Percentiles rank a stretch among this genome's conserved stretches.
phyloP scores from a whole-genome alignment of 306 rosid species.

The Macrotyloma uniflorum region DNA sequence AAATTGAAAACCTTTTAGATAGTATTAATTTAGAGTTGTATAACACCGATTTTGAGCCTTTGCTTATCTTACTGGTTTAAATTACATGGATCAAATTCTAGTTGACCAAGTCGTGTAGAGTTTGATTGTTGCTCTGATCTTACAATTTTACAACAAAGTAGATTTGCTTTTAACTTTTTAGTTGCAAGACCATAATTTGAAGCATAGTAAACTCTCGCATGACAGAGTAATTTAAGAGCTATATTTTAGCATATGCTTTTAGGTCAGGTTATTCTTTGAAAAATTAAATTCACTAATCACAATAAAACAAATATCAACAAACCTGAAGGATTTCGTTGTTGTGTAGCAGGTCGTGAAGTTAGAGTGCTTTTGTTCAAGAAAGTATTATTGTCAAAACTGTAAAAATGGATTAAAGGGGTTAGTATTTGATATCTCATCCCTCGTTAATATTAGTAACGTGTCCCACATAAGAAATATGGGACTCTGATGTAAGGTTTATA shows the following conservation, averaged over 20 bases:
- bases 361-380: constrained; percentile 1
- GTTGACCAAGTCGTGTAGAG: too few species aligned
- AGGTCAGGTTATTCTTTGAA: constrained; percentile 14
- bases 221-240: not conserved
- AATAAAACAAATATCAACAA: constrained; percentile 16
- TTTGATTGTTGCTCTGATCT: too few species aligned
- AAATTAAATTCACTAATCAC: constrained; percentile 4
- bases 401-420: constrained; percentile 8
- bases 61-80: constrained; percentile 5
- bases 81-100: too few species aligned
- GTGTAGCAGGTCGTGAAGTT: constrained; percentile 47
- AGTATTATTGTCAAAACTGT: constrained; percentile 71
- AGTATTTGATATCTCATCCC: constrained; percentile 30
- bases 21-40: constrained; percentile 1
- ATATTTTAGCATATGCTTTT: not conserved
- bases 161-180: too few species aligned
- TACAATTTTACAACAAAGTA: too few species aligned
- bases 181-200: not conserved
- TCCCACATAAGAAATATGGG: not conserved
- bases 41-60: not conserved
- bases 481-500: not conserved
- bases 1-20: constrained; percentile 2
- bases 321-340: constrained; percentile 52
- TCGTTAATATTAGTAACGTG: constrained; percentile 5
- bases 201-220: not conserved